A percentile compares a stretch with the other conserved stretches of the same genome.
Evolutionary conservation across 2,329 filamentous ascomycete species (phyloP).

Genomic region (Beauveria sp.): DNA sequence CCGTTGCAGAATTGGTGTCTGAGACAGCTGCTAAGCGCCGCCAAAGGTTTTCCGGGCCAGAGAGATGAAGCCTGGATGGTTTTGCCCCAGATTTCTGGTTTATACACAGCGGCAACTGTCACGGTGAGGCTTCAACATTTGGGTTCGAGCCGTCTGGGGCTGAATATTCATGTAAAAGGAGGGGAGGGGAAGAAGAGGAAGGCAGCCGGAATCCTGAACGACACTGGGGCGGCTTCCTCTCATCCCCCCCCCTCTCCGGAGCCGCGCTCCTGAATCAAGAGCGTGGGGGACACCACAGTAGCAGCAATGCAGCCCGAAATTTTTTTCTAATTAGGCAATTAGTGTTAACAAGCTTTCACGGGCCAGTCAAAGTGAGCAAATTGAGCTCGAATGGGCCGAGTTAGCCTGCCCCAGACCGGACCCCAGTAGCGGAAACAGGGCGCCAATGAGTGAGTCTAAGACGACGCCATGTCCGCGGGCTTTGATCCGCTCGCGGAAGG

Average conservation of each 20-base stretch:
- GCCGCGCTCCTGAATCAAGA: neutral
- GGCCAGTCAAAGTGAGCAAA: neutral
- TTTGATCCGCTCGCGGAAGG: neutral
- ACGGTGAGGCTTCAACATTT: neutral
- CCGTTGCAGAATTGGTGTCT: neutral
- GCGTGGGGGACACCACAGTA: neutral
- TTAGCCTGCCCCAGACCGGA: neutral
- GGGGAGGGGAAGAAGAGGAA: neutral
- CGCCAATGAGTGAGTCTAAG: neutral
- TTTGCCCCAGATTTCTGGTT: no score
- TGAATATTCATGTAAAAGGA: neutral
- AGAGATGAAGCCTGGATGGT: no score
- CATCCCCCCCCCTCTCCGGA: no score
- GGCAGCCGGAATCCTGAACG: neutral
- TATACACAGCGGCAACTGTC: neutral
- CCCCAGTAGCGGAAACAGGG: neutral
- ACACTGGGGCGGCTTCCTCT: neutral
- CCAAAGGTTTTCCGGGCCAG: no score
- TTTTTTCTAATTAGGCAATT: neutral
- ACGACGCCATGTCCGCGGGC: constrained; percentile 10
- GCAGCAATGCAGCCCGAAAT: neutral
- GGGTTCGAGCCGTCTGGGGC: neutral
- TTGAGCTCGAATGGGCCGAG: neutral
- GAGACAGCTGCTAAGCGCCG: neutral
- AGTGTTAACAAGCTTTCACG: neutral